These are phyloP conservation scores for Pseudognaphalium luteoalbum DNA, from an alignment of 129 eudicot genomes.

Conservation along the genomic window DNA sequence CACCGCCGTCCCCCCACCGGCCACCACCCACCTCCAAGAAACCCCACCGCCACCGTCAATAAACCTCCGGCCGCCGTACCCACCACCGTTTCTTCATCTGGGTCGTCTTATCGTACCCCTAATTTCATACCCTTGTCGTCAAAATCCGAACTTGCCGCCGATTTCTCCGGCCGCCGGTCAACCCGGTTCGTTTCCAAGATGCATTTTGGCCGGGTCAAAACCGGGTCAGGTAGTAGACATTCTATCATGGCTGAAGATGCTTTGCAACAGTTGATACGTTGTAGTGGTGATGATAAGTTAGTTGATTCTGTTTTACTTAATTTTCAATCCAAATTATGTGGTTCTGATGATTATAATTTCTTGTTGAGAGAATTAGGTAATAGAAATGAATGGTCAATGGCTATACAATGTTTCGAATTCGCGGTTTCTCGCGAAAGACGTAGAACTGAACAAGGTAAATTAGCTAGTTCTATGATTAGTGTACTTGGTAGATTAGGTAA, in stretches of 20 bases:
- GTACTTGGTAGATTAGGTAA: slow-evolving; percentile 91
- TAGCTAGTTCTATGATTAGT: slow-evolving; percentile 85
- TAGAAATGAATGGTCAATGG: slow-evolving; percentile 67
- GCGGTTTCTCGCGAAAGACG: slow-evolving; percentile 60
- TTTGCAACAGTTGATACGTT: slow-evolving; percentile 42
- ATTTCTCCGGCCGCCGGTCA: slow-evolving; percentile 78
- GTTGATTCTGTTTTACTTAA: slow-evolving; percentile 42
- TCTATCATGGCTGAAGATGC: slow-evolving; percentile 69
- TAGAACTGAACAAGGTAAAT: slow-evolving; percentile 68
- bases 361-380: slow-evolving; percentile 88
- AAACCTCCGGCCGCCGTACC: slow-evolving; percentile 29
- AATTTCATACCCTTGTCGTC: slow-evolving; percentile 38
- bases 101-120: slow-evolving; percentile 32
- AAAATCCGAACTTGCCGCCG: slow-evolving; percentile 62
- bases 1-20: slow-evolving; percentile 35
- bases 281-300: slow-evolving; percentile 43
- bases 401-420: slow-evolving; percentile 69
- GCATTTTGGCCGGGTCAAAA: slow-evolving; percentile 84
- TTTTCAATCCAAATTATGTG: slow-evolving; percentile 55
- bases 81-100: slow-evolving; percentile 31
- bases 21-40: slow-evolving; percentile 41
- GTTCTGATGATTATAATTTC: slow-evolving; percentile 72
- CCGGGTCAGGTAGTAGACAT: slow-evolving; percentile 56
- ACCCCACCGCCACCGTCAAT: slow-evolving; percentile 26
- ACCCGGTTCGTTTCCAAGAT: slow-evolving; percentile 87